Conservation (phyloP, 1,284 basidiomycete genomes). For the Omphalotus olearius region DNA sequence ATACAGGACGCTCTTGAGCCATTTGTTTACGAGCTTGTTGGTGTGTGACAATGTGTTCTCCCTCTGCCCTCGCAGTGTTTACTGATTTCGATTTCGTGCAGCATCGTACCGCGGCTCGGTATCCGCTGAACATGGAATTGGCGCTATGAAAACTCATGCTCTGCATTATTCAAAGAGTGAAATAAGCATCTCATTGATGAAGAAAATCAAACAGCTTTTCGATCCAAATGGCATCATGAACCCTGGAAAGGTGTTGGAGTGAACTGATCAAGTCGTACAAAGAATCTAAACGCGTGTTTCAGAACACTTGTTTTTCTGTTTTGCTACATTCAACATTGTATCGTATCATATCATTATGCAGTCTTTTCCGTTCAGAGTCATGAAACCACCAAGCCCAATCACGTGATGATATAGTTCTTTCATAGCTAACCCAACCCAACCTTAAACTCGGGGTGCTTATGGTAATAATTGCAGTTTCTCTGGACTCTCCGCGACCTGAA, state of each 20-base stretch:
- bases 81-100: constrained; percentile 22
- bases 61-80: not conserved
- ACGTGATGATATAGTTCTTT: too few species aligned
- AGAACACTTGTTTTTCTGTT: too few species aligned
- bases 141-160: constrained; percentile 91
- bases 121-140: constrained; percentile 96
- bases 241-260: constrained; percentile 75
- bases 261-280: not conserved
- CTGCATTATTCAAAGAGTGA: constrained; percentile 86
- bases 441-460: constrained; percentile 18
- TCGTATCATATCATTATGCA: too few species aligned
- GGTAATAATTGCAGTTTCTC: constrained; percentile 19
- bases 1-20: constrained; percentile 90
- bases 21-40: constrained; percentile 92
- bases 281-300: too few species aligned
- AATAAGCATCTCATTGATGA: constrained; percentile 86
- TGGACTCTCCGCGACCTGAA: constrained; percentile 1
- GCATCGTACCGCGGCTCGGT: constrained; percentile 82
- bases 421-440: constrained; percentile 10
- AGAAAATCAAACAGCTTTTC: constrained; percentile 85
- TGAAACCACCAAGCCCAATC: too few species aligned
- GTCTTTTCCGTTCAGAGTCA: too few species aligned
- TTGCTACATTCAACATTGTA: too few species aligned
- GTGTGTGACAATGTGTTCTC: constrained; percentile 36
- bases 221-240: constrained; percentile 93